Percentiles rank a stretch among this genome's conserved stretches.
Evolutionary conservation across 2,329 filamentous ascomycete species (phyloP).

Genomic region (Pseudofabraea citricarpa): DNA sequence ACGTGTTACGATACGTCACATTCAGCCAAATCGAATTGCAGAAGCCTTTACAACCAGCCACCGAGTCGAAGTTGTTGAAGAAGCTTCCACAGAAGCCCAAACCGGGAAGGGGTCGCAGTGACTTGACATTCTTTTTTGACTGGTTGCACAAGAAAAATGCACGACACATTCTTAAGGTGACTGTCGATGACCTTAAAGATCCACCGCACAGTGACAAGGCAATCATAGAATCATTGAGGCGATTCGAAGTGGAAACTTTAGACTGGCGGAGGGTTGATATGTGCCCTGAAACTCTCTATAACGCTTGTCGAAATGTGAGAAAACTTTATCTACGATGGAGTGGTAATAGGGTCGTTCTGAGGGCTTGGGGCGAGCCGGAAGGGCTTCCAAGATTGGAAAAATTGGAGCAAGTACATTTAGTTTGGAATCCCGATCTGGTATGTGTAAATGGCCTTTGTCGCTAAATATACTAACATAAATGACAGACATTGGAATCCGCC

Average conservation of each 20-base stretch:
- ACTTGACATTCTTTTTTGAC: slow-evolving; percentile 24
- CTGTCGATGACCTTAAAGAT: slow-evolving; percentile 19
- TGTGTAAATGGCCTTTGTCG: neutral
- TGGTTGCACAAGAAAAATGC: slow-evolving; percentile 25
- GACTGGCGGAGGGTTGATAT: slow-evolving; percentile 29
- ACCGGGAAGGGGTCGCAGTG: slow-evolving; percentile 10
- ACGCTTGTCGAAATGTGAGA: slow-evolving; percentile 11
- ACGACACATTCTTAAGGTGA: slow-evolving; percentile 22
- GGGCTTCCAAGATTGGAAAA: slow-evolving; percentile 21
- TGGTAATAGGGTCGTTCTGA: slow-evolving; percentile 29
- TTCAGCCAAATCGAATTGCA: slow-evolving; percentile 13
- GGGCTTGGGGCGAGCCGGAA: slow-evolving; percentile 26
- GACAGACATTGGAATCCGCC: slow-evolving; percentile 8
- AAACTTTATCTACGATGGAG: slow-evolving; percentile 27
- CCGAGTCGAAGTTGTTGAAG: slow-evolving; percentile 7
- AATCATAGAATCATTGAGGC: slow-evolving; percentile 22
- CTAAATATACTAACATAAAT: neutral
- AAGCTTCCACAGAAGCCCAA: slow-evolving; percentile 5
- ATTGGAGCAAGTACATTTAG: slow-evolving; percentile 20
- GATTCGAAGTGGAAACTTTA: slow-evolving; percentile 24
- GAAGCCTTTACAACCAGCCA: neutral
- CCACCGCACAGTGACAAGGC: slow-evolving; percentile 25
- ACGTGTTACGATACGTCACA: slow-evolving; percentile 24
- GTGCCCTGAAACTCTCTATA: slow-evolving; percentile 19
- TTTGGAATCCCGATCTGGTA: slow-evolving; percentile 9